Conservation (phyloP, 371 early-diverging fungal species). For the Thermomucor indicae-seudaticae region DNA sequence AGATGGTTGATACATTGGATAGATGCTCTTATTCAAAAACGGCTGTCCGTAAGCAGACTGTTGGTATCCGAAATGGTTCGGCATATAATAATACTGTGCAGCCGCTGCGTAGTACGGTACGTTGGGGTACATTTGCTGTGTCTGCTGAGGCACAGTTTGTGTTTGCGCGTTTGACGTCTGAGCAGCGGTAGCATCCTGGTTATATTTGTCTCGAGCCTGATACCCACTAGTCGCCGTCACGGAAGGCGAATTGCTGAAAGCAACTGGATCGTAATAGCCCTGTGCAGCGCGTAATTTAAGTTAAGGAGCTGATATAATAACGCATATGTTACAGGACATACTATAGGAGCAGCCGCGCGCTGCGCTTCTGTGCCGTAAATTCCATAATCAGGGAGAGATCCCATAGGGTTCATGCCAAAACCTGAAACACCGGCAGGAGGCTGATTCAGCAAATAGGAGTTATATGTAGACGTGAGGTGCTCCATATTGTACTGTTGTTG, state of each 20-base stretch:
- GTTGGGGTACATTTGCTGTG: conserved; percentile 20
- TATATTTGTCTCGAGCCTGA: conserved; percentile 23
- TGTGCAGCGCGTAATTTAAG: too few relatives aligned
- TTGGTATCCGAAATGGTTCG: conserved; percentile 69
- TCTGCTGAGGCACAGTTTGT: not conserved
- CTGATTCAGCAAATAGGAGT: conserved; percentile 37
- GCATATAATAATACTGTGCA: conserved; percentile 67
- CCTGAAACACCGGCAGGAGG: conserved; percentile 41
- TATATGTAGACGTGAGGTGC: conserved; percentile 51
- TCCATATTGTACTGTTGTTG: conserved; percentile 40
- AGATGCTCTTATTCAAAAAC: conserved; percentile 81
- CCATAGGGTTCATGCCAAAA: conserved; percentile 56
- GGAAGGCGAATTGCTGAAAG: conserved; percentile 21
- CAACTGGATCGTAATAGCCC: conserved; percentile 39
- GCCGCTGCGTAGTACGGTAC: conserved; percentile 64
- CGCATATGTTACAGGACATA: conserved; percentile 3
- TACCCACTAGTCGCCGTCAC: conserved; percentile 18
- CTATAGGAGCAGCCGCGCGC: conserved; percentile 30
- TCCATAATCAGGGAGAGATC: conserved; percentile 38
- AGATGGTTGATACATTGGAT: conserved; percentile 60
- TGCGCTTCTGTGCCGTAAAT: conserved; percentile 20
- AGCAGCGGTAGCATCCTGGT: conserved; percentile 19
- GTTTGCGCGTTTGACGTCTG: not conserved
- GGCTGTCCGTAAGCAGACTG: conserved; percentile 77
- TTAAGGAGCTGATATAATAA: not conserved